phyloP scores from a whole-genome alignment of 768 basidiomycete genomes.

The Candolleomyces efflorescens region DNA sequence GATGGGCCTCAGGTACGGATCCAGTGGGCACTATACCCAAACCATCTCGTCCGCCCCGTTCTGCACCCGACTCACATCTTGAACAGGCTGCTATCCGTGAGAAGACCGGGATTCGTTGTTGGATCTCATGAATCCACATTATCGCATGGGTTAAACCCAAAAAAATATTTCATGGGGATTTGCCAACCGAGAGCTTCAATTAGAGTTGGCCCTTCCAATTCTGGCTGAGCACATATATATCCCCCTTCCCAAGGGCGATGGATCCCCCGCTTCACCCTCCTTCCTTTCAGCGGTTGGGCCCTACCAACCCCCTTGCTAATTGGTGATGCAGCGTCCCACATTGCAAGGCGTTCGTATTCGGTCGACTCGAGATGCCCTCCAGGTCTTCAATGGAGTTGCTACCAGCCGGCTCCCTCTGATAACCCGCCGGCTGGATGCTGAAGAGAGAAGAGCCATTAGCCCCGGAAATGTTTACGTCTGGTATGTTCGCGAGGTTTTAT shows the following conservation, averaged over 20 bases:
- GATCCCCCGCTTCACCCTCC: constrained; percentile 16
- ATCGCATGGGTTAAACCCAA: constrained; percentile 50
- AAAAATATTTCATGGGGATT: constrained; percentile 44
- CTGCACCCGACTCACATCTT: constrained; percentile 34
- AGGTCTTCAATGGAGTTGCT: constrained; percentile 77
- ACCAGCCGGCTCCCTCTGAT: constrained; percentile 66
- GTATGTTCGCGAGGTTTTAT: constrained; percentile 14
- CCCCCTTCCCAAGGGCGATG: constrained; percentile 3
- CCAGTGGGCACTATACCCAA: constrained; percentile 24
- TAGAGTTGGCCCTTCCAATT: constrained; percentile 27
- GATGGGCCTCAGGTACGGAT: constrained; percentile 31
- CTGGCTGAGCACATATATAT: constrained; percentile 23
- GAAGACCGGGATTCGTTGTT: constrained; percentile 31
- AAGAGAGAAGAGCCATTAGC: constrained; percentile 68
- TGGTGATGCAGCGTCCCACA: constrained; percentile 68
- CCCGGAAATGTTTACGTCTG: constrained; percentile 85
- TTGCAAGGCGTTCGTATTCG: constrained; percentile 73
- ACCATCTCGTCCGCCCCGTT: constrained; percentile 34
- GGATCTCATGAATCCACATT: constrained; percentile 33
- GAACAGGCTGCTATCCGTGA: constrained; percentile 30
- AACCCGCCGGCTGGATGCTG: constrained; percentile 76
- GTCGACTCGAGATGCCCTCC: constrained; percentile 74
- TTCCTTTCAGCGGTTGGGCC: constrained; percentile 8
- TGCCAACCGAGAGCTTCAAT: constrained; percentile 18
- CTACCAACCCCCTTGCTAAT: constrained; percentile 12